A percentile compares a stretch with the other conserved stretches of the same genome.
These are phyloP conservation scores for Alternaria burnsii DNA, from an alignment of 2,329 filamentous ascomycete species.

Conservation along the genomic window DNA sequence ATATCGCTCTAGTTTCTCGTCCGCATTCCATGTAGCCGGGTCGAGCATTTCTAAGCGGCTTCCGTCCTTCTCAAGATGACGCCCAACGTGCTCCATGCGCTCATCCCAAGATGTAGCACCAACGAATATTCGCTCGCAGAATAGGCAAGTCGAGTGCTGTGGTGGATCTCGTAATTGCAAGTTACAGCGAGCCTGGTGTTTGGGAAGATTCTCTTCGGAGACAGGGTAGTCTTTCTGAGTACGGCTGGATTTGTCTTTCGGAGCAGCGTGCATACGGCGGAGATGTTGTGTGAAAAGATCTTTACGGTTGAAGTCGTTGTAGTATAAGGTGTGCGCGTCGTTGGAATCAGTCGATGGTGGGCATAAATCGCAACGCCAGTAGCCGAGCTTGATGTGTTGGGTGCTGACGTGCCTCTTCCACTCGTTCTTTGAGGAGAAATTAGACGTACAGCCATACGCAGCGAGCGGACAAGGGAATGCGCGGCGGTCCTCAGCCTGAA, in stretches of 20 bases:
- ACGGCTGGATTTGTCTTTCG: conserved; percentile 43
- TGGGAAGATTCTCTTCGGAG: conserved; percentile 63
- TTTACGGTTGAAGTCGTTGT: conserved; percentile 85
- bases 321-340: conserved; percentile 37
- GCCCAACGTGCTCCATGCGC: conserved; percentile 86
- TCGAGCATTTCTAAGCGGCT: conserved; percentile 25
- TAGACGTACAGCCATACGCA: conserved; percentile 76
- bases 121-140: conserved; percentile 70
- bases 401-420: conserved; percentile 90
- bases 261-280: conserved; percentile 79
- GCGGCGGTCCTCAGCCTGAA: conserved; percentile 45
- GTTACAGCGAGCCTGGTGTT: conserved; percentile 67
- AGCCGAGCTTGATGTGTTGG: conserved; percentile 78
- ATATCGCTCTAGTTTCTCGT: conserved; percentile 49
- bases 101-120: conserved; percentile 77
- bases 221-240: conserved; percentile 56
- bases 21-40: conserved; percentile 35
- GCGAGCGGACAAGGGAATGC: conserved; percentile 81
- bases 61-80: conserved; percentile 73
- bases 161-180: conserved; percentile 70
- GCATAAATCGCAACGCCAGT: conserved; percentile 78
- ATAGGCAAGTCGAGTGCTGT: conserved; percentile 66
- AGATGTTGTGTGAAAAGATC: conserved; percentile 91
- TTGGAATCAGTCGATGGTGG: conserved; percentile 46
- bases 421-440: conserved; percentile 86